Evolutionary conservation across 1,284 basidiomycete genomes (phyloP), one percentile per base, ranked within the genome.

Genomic region (Coniophora puteana): DNA sequence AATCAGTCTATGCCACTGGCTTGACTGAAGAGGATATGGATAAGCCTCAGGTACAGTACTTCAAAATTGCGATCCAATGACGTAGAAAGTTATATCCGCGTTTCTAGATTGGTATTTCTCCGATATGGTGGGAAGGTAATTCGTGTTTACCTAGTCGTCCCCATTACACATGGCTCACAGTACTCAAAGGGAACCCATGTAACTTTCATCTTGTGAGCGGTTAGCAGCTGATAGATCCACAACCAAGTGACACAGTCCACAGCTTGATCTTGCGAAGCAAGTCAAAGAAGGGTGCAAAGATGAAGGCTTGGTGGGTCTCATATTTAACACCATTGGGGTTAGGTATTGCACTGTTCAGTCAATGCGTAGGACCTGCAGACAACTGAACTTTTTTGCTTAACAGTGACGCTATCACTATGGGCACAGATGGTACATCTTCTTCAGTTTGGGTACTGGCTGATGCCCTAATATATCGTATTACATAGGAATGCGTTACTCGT

Each of bases 111-210:
- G 89, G 89, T 28, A 88, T 91, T 52, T 85, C 84, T 25, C 82
- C 86, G 2, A 74, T 91, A 39, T 90, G 89, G 88, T 90, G 88
- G 86, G 88, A 89, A 74, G 87, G 86, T 84, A 48, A 44, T 69
- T 62, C 13, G 23, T 31, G 14, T 20, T 30, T 17, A 17, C n/a
- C n/a, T n/a, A n/a, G n/a, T n/a, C n/a, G n/a, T 16, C 16, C 13
- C 12, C 12, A 30, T 39, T 36, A 8, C 13, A 27, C 27, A 12
- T 30, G 14, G 38, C 12, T n/a, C 36, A 31, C 12, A 31, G 41
- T 28, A 41, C 23, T 20, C 11, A 30, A 43, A 82, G 84, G 88
- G 20, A 91, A 90, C 57, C 87, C 88, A 5, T 91, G 88, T 58
- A 91, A 91, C 56, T 74, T 70, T 28, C 87, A 91, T 56, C 70